phyloP scores from a whole-genome alignment of 2,329 filamentous ascomycete species.

The Plectosphaerella plurivora region DNA sequence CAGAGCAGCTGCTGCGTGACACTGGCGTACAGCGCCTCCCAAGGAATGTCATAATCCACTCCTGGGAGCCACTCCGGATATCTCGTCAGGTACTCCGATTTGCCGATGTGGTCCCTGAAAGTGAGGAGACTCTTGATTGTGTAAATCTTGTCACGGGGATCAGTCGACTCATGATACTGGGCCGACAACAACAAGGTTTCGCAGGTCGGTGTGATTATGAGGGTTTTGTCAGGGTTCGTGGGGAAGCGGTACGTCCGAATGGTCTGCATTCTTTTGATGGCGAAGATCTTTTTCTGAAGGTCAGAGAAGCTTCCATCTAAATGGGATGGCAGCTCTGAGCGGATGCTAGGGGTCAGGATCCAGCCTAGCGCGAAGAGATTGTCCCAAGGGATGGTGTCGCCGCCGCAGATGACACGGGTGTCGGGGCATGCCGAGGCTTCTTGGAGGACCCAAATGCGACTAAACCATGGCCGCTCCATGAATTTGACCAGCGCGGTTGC shows the following conservation, averaged over 20 bases:
- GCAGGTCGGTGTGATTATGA: not conserved
- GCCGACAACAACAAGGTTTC: not conserved
- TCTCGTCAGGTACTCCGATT: not conserved
- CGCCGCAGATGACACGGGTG: not conserved
- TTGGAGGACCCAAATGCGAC: conserved; percentile 5
- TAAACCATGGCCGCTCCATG: conserved; percentile 2
- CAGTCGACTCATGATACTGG: not conserved
- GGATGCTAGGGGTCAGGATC: not conserved
- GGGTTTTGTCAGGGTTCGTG: not conserved
- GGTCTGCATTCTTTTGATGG: not conserved
- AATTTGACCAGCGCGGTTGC: not conserved
- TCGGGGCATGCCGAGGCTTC: not conserved
- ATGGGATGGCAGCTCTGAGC: not conserved
- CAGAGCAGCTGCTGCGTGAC: not conserved
- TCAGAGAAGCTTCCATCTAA: not conserved
- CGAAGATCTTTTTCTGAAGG: not conserved
- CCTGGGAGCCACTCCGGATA: not conserved
- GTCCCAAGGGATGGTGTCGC: not conserved
- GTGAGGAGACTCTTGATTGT: not conserved
- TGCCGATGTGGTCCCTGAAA: not conserved
- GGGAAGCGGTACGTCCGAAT: not conserved
- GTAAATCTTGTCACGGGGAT: not conserved
- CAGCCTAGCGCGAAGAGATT: not conserved
- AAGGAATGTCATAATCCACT: not conserved
- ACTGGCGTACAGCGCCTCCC: not conserved